A percentile compares a stretch with the other conserved stretches of the same genome.
These are phyloP conservation scores for Viridothelium virens DNA, from an alignment of 495 filamentous ascomycete genomes.

Conservation along the genomic window DNA sequence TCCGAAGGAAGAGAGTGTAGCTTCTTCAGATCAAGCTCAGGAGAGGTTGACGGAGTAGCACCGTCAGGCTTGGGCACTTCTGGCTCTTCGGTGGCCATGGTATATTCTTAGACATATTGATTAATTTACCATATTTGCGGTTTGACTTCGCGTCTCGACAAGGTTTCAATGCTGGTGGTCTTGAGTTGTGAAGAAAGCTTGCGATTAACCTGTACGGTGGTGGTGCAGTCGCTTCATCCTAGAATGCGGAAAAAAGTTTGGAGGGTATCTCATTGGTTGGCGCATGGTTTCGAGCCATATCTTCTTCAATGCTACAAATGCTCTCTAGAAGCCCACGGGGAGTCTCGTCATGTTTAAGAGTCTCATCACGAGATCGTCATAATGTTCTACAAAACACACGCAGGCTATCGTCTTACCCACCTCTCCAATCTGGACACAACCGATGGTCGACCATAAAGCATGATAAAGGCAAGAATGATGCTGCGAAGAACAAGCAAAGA, in stretches of 20 bases:
- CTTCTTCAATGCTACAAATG: slow-evolving; percentile 11
- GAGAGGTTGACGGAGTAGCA: slow-evolving; percentile 26
- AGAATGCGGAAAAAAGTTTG: not conserved
- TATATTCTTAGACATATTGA: not conserved
- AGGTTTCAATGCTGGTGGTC: not conserved
- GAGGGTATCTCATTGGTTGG: not conserved
- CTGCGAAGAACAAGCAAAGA: slow-evolving; percentile 45
- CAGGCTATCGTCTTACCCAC: slow-evolving; percentile 46
- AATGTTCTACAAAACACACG: slow-evolving; percentile 21
- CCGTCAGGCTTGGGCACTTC: not conserved
- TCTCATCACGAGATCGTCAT: not conserved
- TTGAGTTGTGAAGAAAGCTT: not conserved
- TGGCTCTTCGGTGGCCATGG: slow-evolving; percentile 1
- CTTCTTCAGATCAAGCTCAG: slow-evolving; percentile 75
- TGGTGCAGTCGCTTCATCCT: not conserved
- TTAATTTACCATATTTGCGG: not conserved
- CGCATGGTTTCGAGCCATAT: not conserved
- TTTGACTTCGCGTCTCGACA: not conserved
- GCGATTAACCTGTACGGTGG: not conserved
- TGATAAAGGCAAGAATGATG: slow-evolving; percentile 77
- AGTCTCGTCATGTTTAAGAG: too few relatives aligned
- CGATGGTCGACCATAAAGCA: slow-evolving; percentile 95
- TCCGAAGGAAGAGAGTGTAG: slow-evolving; percentile 85
- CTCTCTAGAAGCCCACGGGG: slow-evolving; percentile 10
- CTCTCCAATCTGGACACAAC: slow-evolving; percentile 63